Base-by-base conservation (phyloP, 2,329 filamentous ascomycete species). In the Neoarthrinium moseri region DNA sequence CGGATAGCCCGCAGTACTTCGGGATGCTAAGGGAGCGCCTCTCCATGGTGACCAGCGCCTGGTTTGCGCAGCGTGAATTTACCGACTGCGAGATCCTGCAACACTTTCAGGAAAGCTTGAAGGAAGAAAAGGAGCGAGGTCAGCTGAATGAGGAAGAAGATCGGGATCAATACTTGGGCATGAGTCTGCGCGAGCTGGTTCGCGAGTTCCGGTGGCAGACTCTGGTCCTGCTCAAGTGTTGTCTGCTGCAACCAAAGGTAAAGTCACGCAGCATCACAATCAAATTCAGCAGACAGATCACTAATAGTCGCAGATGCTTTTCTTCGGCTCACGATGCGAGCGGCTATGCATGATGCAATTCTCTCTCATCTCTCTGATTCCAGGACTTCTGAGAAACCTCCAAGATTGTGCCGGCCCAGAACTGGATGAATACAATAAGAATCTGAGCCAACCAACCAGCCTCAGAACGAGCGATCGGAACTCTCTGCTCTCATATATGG, bases 321-420 rank as follows among this genome's bases (percentile, higher is more conserved):
- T 99, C 72, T 99, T 97, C 60, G 91, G 94, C 51, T 91, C 92
- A n/a, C 84, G 91, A 57, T 97, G 94, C 67, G 94, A 99, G 68
- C 81, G 88, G 53, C 73, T 99, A 56, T 99, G 94, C 78, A 95
- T 97, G 88, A 91, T 96, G 70, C 94, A 99, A 67, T 99, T 97
- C 71, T 94, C 92, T 34, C 80, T 99, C 36, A 86, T 99, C 56
- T 96, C 92, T 43, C 76, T 99, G 60, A 95, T 99, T 71, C 94
- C 94, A 37, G 91, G 91, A 49, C 81, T 99, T 47, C 84, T 97
- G 60, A 84, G 89, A 59, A 90, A 87, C 58, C 79, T 99, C n/a
- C 86, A 95, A 68, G 94, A 99, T 69, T 95, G 89, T 59, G 92
- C 94, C 40, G 91, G 96, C 61, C 94, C 94, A n/a, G 86, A 91